phyloP scores from a whole-genome alignment of 2,329 filamentous ascomycete genomes.

The Beauveria pseudobassiana region DNA sequence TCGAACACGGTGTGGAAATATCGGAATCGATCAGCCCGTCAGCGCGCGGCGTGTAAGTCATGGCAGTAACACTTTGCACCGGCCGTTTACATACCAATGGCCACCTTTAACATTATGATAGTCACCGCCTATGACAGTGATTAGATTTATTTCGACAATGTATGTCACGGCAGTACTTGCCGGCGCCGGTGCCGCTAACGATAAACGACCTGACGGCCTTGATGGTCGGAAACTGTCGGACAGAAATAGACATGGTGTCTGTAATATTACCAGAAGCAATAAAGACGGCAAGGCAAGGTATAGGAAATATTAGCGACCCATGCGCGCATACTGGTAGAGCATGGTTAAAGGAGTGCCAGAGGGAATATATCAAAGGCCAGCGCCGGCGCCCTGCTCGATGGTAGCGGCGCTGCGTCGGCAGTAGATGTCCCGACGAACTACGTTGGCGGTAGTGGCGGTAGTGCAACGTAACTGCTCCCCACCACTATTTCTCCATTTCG shows the following conservation, averaged over 20 bases:
- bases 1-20: conserved; percentile 87
- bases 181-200: conserved; percentile 38
- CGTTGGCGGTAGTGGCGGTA: too few species aligned
- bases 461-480: not conserved
- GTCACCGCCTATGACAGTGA: conserved; percentile 54
- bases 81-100: conserved; percentile 47
- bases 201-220: conserved; percentile 68
- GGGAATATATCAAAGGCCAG: not conserved
- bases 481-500: not conserved
- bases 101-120: conserved; percentile 86
- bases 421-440: not conserved
- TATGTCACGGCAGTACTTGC: conserved; percentile 7
- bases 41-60: not conserved
- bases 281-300: not conserved
- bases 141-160: not conserved
- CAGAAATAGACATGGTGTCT: conserved; percentile 35
- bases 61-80: not conserved
- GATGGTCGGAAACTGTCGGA: conserved; percentile 62
- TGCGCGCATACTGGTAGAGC: not conserved
- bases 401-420: not conserved
- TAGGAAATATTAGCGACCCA: not conserved
- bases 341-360: not conserved
- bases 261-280: not conserved
- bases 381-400: not conserved
- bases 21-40: conserved; percentile 82